Conservation (phyloP, 345 rosid species). For the Orychophragmus violaceus region DNA sequence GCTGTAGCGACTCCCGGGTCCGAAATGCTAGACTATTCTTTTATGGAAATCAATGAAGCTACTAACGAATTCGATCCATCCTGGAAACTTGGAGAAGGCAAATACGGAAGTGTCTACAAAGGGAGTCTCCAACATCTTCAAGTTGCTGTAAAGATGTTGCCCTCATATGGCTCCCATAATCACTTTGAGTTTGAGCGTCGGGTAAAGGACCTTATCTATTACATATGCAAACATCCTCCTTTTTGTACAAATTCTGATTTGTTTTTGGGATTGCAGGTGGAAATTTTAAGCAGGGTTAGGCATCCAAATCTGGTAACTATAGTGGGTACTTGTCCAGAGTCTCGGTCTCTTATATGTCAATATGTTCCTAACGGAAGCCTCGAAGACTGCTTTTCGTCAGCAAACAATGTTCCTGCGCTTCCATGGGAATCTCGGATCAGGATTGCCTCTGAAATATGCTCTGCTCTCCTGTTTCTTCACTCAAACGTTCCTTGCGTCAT, state of each 20-base stretch:
- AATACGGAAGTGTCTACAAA: slow-evolving; percentile 65
- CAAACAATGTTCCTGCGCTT: slow-evolving; percentile 43
- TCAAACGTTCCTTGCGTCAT: slow-evolving; percentile 61
- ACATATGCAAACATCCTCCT: no score
- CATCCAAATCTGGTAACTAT: slow-evolving; percentile 84
- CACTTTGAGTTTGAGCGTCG: slow-evolving; percentile 45
- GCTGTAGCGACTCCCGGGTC: slow-evolving; percentile 39
- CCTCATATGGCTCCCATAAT: slow-evolving; percentile 62
- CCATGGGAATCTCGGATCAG: slow-evolving; percentile 57
- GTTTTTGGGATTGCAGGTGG: slow-evolving; percentile 25
- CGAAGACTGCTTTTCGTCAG: slow-evolving; percentile 53
- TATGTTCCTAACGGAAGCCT: slow-evolving; percentile 68
- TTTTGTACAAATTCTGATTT: not conserved
- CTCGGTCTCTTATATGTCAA: slow-evolving; percentile 68
- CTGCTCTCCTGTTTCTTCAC: slow-evolving; percentile 82
- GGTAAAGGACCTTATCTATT: slow-evolving; percentile 52
- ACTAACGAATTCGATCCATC: slow-evolving; percentile 66
- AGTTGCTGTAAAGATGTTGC: slow-evolving; percentile 84
- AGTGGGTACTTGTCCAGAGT: slow-evolving; percentile 73
- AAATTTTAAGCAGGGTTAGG: slow-evolving; percentile 67
- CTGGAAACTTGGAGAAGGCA: slow-evolving; percentile 79
- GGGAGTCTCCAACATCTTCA: slow-evolving; percentile 58
- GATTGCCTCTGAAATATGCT: slow-evolving; percentile 72
- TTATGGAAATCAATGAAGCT: slow-evolving; percentile 69
- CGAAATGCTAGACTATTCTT: slow-evolving; percentile 63